Evolutionary conservation across 805 yeast species (phyloP).

Genomic region (Saturnispora dispora): DNA sequence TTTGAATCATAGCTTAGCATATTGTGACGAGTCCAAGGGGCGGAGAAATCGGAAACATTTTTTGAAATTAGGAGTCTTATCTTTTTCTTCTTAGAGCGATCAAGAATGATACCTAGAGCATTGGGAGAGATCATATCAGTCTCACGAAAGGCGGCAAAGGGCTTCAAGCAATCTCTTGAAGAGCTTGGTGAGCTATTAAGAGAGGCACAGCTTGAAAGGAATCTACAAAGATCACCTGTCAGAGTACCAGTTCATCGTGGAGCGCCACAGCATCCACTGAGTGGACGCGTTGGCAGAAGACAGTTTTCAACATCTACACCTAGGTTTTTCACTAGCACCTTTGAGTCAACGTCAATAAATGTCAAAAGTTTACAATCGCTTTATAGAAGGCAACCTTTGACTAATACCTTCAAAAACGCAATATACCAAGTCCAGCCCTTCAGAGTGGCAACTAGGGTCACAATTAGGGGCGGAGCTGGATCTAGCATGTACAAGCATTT

Average conservation of each 20-base stretch:
- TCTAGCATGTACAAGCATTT: constrained; percentile 30
- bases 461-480: constrained; percentile 13
- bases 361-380: background rate
- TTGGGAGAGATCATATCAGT: constrained; percentile 38
- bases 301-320: constrained; percentile 16
- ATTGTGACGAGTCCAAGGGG: background rate
- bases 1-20: too few relatives aligned
- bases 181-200: constrained; percentile 35
- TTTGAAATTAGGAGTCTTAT: background rate
- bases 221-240: constrained; percentile 34
- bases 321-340: background rate
- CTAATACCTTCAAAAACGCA: constrained; percentile 14
- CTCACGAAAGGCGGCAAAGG: constrained; percentile 38
- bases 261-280: constrained; percentile 16
- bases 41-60: background rate
- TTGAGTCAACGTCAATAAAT: background rate
- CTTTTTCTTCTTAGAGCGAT: background rate
- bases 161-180: constrained; percentile 38
- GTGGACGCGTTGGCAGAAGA: constrained; percentile 17
- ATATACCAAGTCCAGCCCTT: constrained; percentile 25
- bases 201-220: constrained; percentile 22
- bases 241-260: constrained; percentile 17
- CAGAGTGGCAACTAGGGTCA: constrained; percentile 15
- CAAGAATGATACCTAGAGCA: constrained; percentile 13
- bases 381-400: constrained; percentile 4